Percentiles rank a stretch among this genome's conserved stretches.
phyloP scores from a whole-genome alignment of 139 green algal genomes.

The Asterochloris erici region DNA sequence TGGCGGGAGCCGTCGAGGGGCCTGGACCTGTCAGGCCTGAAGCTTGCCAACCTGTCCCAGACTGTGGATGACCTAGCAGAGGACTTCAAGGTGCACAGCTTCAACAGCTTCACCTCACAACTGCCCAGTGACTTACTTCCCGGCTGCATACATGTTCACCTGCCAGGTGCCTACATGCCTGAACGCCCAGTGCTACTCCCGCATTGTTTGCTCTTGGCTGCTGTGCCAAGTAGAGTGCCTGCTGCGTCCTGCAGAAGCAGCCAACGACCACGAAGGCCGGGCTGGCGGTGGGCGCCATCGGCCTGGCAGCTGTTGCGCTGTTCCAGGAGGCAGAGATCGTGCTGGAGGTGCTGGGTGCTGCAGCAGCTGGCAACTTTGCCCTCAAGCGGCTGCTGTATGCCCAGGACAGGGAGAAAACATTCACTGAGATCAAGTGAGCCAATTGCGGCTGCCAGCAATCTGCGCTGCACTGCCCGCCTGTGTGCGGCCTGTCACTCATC shows the following conservation, averaged over 20 bases:
- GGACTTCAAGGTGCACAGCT: slow-evolving; percentile 33
- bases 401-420: slow-evolving; percentile 38
- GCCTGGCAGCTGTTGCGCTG: slow-evolving; percentile 33
- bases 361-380: slow-evolving; percentile 40
- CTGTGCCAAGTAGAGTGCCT: too few species aligned
- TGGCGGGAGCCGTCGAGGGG: slow-evolving; percentile 9
- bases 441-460: background rate
- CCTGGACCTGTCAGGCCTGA: slow-evolving; percentile 8
- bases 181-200: background rate
- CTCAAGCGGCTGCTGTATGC: slow-evolving; percentile 40
- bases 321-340: slow-evolving; percentile 48
- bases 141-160: too few species aligned
- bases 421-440: slow-evolving; percentile 36
- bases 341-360: slow-evolving; percentile 42
- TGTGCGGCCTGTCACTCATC: too few species aligned
- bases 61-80: slow-evolving; percentile 35
- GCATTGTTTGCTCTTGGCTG: too few species aligned
- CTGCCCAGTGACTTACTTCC: too few species aligned
- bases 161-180: background rate
- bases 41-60: background rate
- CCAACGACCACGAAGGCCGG: slow-evolving; percentile 36
- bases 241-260: background rate
- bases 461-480: background rate
- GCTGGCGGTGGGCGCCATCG: slow-evolving; percentile 31
- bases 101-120: too few species aligned